Evolutionary conservation across 2,329 filamentous ascomycete species (phyloP), one percentile per base, ranked within the genome.

Genomic region (Apiospora koreana): DNA sequence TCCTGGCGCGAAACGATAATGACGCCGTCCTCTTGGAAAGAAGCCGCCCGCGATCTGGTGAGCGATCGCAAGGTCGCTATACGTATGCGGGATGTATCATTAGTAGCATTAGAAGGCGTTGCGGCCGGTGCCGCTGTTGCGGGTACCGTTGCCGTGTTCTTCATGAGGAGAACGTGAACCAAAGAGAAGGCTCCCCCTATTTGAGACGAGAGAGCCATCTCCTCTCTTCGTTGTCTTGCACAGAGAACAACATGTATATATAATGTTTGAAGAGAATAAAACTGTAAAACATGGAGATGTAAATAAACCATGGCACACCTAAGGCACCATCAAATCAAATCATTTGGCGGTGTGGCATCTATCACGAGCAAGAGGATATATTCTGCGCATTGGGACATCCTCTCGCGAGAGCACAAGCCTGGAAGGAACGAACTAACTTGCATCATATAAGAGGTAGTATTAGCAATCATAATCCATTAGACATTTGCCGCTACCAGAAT

Each of bases 81-180:
- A 72, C 87, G 88, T 58, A 93, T 93, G 84, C 87, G 88, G 68
- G 92, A 95, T 75, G 82, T 92, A 42, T 93, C 92, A 2, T 80
- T 91, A n/a, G 83, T 93, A 74, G 91, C 88, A 66, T 81, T 94
- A 45, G 89, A 94, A 80, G 88, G 92, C 69, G 89, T 88, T 9
- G 85, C 88, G 38, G 86, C 89, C 0, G 92, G 93, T n/a, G 92
- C 90, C 14, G 85, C 86, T 0, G 74, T 92, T 21, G 87, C 87
- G 68, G 87, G 86, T 45, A 80, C 88, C 48, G 75, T 92, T 68
- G 84, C 85, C 6, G 73, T 90, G 54, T 21, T 76, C 50, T 58
- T 77, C 31, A 38, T 77, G 21, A 74, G 76, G 62, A 66, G 70
- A 48, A 31, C 75, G 23, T 76, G 48, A 72, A 38, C 9, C 35